Evolutionary conservation across 2,329 filamentous ascomycete genomes (phyloP).

Genomic region (Whalleya microplaca): DNA sequence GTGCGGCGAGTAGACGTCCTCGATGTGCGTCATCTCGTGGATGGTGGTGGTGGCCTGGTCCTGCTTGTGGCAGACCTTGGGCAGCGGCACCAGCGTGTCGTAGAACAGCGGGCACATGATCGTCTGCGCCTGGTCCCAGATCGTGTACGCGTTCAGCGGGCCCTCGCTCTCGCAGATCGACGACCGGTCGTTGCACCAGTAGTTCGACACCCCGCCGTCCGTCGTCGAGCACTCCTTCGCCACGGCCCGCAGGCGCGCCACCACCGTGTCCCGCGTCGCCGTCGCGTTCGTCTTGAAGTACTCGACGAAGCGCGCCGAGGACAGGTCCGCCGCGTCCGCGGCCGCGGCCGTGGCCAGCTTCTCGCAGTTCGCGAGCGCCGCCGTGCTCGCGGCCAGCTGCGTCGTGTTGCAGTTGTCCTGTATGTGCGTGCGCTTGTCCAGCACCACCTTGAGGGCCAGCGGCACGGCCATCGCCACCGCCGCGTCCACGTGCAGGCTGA

Average conservation of each 20-base stretch:
- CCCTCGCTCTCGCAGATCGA: constrained; percentile 20
- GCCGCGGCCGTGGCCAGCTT: constrained; percentile 22
- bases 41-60: constrained; percentile 28
- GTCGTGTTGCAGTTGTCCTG: constrained; percentile 21
- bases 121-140: constrained; percentile 19
- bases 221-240: constrained; percentile 27
- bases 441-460: not conserved
- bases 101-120: constrained; percentile 30
- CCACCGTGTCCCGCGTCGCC: constrained; percentile 19
- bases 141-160: constrained; percentile 28
- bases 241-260: constrained; percentile 18
- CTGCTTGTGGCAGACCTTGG: constrained; percentile 25
- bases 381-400: constrained; percentile 17
- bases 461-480: constrained; percentile 7
- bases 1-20: constrained; percentile 21
- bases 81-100: constrained; percentile 21
- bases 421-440: constrained; percentile 20
- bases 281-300: constrained; percentile 29
- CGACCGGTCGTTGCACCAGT: constrained; percentile 27
- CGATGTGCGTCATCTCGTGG: constrained; percentile 30
- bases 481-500: constrained; percentile 18
- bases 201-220: constrained; percentile 15
- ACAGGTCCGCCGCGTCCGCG: constrained; percentile 22
- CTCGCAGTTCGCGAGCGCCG: constrained; percentile 24
- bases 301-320: constrained; percentile 28